Percentiles rank a stretch among this genome's conserved stretches.
These are phyloP conservation scores for Decorospora gaudefroyi DNA, from an alignment of 2,329 filamentous ascomycete species.

Conservation along the genomic window DNA sequence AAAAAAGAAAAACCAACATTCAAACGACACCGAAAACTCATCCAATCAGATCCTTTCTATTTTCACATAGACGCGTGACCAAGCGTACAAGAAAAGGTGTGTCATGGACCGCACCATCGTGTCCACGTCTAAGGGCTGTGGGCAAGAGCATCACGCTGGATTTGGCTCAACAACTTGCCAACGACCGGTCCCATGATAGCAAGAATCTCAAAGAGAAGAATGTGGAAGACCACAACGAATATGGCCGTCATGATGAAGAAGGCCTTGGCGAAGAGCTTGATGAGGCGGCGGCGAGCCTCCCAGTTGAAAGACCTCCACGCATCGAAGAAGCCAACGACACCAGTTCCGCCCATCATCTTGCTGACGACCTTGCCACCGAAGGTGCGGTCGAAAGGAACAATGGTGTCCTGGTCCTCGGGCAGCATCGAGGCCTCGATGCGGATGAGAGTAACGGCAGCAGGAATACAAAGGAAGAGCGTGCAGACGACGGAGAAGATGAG, in stretches of 20 bases:
- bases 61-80: too few relatives aligned
- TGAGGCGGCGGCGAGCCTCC: conserved; percentile 70
- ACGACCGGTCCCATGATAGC: conserved; percentile 52
- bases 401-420: conserved; percentile 76
- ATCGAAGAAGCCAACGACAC: conserved; percentile 71
- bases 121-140: conserved; percentile 2
- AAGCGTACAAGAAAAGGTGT: too few relatives aligned
- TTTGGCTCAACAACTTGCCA: conserved; percentile 27
- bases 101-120: too few relatives aligned
- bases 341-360: conserved; percentile 72
- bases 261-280: conserved; percentile 77
- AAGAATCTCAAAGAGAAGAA: conserved; percentile 60
- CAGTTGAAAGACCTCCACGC: conserved; percentile 80
- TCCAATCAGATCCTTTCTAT: too few relatives aligned
- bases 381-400: conserved; percentile 87
- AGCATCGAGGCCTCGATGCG: conserved; percentile 88
- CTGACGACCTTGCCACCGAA: conserved; percentile 78
- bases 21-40: too few relatives aligned
- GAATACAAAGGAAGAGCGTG: conserved; percentile 73
- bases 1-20: too few relatives aligned
- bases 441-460: conserved; percentile 74
- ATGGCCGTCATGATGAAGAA: conserved; percentile 58
- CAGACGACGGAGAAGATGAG: conserved; percentile 53
- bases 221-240: conserved; percentile 53
- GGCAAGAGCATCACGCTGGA: conserved; percentile 22